These are phyloP conservation scores for Vaccinium vitisidaea DNA, from an alignment of 148 eudicot genomes.

Conservation along the genomic window DNA sequence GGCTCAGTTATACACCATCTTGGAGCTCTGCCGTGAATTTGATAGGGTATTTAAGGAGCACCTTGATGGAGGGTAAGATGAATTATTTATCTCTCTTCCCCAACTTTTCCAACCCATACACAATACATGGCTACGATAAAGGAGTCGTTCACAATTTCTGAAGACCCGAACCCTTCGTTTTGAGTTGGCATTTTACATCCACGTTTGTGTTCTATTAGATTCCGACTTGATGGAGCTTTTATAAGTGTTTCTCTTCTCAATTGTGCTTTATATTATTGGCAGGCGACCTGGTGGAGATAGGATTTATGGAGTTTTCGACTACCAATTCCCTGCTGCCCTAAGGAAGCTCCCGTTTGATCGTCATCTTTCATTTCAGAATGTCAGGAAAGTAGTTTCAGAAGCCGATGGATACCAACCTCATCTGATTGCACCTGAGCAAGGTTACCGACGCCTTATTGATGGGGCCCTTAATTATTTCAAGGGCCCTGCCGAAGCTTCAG, in stretches of 20 bases:
- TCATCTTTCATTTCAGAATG: slow-evolving; percentile 62
- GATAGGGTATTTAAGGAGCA: slow-evolving; percentile 74
- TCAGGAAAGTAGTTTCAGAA: slow-evolving; percentile 62
- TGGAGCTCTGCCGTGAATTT: slow-evolving; percentile 90
- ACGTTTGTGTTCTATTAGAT: not conserved
- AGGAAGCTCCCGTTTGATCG: slow-evolving; percentile 69
- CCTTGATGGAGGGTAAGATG: slow-evolving; percentile 80
- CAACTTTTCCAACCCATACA: not conserved
- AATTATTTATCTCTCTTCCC: not conserved
- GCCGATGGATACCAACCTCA: slow-evolving; percentile 93
- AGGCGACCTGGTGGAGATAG: slow-evolving; percentile 80
- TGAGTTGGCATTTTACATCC: not conserved
- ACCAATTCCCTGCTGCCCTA: slow-evolving; percentile 69
- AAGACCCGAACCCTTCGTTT: not conserved
- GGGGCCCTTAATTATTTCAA: slow-evolving; percentile 53
- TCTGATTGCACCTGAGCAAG: slow-evolving; percentile 85
- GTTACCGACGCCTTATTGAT: slow-evolving; percentile 81
- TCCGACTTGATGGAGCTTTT: not conserved
- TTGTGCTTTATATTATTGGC: slow-evolving; percentile 19
- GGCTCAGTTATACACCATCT: slow-evolving; percentile 75
- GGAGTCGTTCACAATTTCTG: not conserved
- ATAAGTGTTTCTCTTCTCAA: not conserved
- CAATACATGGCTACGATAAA: not conserved
- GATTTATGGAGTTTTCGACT: slow-evolving; percentile 61
- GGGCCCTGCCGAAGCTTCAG: slow-evolving; percentile 79